Evolutionary conservation across 805 yeast species (phyloP).

Genomic region (Wickerhamomyces rabaulensis): DNA sequence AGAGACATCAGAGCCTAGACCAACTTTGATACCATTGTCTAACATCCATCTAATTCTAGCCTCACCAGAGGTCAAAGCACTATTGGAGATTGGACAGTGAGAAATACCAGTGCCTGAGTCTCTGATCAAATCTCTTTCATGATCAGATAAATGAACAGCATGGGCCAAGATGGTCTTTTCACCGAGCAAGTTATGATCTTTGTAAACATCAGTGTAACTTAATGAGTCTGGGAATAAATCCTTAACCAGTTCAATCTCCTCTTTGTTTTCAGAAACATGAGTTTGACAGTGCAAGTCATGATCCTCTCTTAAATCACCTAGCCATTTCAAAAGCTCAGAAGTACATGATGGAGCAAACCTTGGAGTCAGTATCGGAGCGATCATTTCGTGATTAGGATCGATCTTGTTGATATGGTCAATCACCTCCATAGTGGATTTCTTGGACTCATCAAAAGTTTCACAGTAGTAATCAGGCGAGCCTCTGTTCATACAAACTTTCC

Average conservation of each 20-base stretch:
- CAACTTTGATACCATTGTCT: slow-evolving; percentile 62
- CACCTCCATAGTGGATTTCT: slow-evolving; percentile 49
- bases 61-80: slow-evolving; percentile 86
- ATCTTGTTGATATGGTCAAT: slow-evolving; percentile 48
- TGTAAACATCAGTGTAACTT: slow-evolving; percentile 75
- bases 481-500: slow-evolving; percentile 91
- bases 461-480: slow-evolving; percentile 70
- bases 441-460: slow-evolving; percentile 52
- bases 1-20: slow-evolving; percentile 76
- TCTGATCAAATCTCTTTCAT: slow-evolving; percentile 57
- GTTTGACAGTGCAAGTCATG: slow-evolving; percentile 72
- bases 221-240: slow-evolving; percentile 66
- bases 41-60: slow-evolving; percentile 73
- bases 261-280: slow-evolving; percentile 78
- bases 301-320: slow-evolving; percentile 53
- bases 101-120: slow-evolving; percentile 63
- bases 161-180: slow-evolving; percentile 80
- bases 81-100: slow-evolving; percentile 92
- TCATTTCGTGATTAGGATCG: slow-evolving; percentile 47
- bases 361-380: slow-evolving; percentile 83
- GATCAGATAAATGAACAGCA: slow-evolving; percentile 67
- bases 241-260: slow-evolving; percentile 71
- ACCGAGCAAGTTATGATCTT: slow-evolving; percentile 53
- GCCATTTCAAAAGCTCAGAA: slow-evolving; percentile 49
- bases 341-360: slow-evolving; percentile 91